These are phyloP conservation scores for Blastocystis sp. DNA, from an alignment of 352 stramenopile genomes.

Conservation along the genomic window DNA sequence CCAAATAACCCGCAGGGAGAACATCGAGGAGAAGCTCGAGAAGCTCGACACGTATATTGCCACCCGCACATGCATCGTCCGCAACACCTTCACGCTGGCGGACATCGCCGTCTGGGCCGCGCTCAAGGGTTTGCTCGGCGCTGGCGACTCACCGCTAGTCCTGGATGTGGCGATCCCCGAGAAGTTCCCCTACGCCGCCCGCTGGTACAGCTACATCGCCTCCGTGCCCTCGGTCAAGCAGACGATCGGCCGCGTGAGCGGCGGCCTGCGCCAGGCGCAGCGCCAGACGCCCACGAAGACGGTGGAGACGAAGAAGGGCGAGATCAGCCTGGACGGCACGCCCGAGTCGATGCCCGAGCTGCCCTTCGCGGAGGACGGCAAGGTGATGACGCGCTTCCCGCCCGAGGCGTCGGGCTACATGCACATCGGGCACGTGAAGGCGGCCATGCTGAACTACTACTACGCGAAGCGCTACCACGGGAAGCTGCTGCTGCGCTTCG, in stretches of 20 bases:
- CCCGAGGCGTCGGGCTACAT: conserved; percentile 96
- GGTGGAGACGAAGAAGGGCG: conserved; percentile 73
- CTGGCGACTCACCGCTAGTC: background rate
- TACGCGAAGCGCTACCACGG: conserved; percentile 94
- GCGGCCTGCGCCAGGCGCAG: conserved; percentile 37
- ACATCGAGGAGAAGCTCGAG: conserved; percentile 71
- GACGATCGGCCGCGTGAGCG: conserved; percentile 45
- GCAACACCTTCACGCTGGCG: conserved; percentile 86
- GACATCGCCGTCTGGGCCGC: conserved; percentile 88
- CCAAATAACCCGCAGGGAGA: background rate
- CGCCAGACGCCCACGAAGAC: conserved; percentile 48
- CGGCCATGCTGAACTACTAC: conserved; percentile 97
- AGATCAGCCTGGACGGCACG: conserved; percentile 79
- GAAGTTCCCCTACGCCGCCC: conserved; percentile 77
- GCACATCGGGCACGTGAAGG: conserved; percentile 98
- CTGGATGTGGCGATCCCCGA: conserved; percentile 51
- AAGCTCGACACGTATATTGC: conserved; percentile 82
- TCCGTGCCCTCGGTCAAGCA: conserved; percentile 66
- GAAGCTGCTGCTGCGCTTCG: conserved; percentile 92
- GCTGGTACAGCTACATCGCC: conserved; percentile 78
- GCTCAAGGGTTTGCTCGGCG: conserved; percentile 45
- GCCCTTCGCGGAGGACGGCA: conserved; percentile 87
- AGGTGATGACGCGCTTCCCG: conserved; percentile 95
- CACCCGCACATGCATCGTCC: conserved; percentile 87
- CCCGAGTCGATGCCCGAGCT: conserved; percentile 76